Evolutionary conservation across 2,329 filamentous ascomycete genomes (phyloP).

Genomic region (Fusarium buharicum): DNA sequence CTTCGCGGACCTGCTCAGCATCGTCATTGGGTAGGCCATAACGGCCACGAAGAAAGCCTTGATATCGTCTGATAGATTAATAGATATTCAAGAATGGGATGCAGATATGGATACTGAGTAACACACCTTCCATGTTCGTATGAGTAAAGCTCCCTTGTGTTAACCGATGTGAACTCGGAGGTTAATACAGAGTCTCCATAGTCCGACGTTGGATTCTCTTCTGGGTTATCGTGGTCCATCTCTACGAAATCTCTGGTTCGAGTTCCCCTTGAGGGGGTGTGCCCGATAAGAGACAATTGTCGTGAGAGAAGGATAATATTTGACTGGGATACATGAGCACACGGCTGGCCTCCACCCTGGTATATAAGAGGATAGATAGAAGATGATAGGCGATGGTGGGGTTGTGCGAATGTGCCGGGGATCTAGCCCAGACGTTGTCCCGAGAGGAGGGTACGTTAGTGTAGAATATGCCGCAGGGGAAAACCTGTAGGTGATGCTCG

Average conservation of each 20-base stretch:
- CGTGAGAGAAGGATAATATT: slow-evolving; percentile 13
- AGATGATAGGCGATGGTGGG: slow-evolving; percentile 25
- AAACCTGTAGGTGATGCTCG: not conserved
- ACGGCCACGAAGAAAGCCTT: slow-evolving; percentile 57
- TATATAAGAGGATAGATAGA: slow-evolving; percentile 5
- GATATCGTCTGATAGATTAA: slow-evolving; percentile 56
- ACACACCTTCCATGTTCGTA: slow-evolving; percentile 53
- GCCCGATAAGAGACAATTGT: slow-evolving; percentile 22
- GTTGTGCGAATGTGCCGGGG: slow-evolving; percentile 24
- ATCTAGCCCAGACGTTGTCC: slow-evolving; percentile 21
- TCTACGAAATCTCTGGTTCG: slow-evolving; percentile 15
- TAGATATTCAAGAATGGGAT: not conserved
- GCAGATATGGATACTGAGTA: not conserved
- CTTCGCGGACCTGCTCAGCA: slow-evolving; percentile 60
- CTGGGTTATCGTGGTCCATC: slow-evolving; percentile 42
- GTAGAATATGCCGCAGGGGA: slow-evolving; percentile 12
- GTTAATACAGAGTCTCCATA: slow-evolving; percentile 52
- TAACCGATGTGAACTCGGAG: slow-evolving; percentile 56
- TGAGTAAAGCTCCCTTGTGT: slow-evolving; percentile 49
- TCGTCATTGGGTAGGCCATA: slow-evolving; percentile 66
- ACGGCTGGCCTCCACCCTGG: not conserved
- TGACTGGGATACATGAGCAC: slow-evolving; percentile 37
- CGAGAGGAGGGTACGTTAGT: slow-evolving; percentile 31
- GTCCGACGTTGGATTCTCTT: slow-evolving; percentile 53
- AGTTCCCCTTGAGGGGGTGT: slow-evolving; percentile 11